phyloP scores from a whole-genome alignment of 164 flowering plant genomes.

The grape (Vitis vinifera) region DNA sequence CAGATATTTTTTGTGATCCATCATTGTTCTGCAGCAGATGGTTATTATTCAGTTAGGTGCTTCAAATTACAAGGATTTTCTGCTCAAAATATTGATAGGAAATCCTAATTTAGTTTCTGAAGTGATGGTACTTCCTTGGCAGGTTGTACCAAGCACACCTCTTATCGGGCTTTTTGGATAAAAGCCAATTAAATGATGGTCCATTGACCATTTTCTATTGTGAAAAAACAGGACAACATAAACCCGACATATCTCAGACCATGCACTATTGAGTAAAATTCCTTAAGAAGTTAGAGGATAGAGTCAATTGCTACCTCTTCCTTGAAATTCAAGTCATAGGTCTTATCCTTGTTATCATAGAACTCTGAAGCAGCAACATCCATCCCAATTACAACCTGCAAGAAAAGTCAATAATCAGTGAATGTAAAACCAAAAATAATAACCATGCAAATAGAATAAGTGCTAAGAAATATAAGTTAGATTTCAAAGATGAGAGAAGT shows the following conservation, averaged over 20 bases:
- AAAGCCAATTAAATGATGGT: too few relatives aligned
- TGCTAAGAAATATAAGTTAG: too few relatives aligned
- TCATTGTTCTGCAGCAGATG: conserved; percentile 59
- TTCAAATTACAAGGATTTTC: too few relatives aligned
- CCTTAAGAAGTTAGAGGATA: background rate
- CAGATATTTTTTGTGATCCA: conserved; percentile 81
- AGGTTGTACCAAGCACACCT: too few relatives aligned
- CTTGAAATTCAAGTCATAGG: conserved; percentile 86
- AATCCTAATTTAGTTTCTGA: too few relatives aligned
- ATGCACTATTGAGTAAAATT: too few relatives aligned
- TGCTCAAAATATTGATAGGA: too few relatives aligned
- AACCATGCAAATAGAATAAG: conserved; percentile 2
- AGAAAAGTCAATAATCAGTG: background rate
- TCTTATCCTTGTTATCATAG: conserved; percentile 55
- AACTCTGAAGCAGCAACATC: conserved; percentile 98
- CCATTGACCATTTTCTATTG: too few relatives aligned
- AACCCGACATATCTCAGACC: too few relatives aligned
- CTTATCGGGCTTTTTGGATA: too few relatives aligned
- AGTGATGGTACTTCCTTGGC: too few relatives aligned
- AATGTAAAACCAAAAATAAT: conserved; percentile 1
- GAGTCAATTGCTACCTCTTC: conserved; percentile 57
- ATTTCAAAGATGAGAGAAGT: background rate
- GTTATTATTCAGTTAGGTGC: background rate
- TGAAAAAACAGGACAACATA: too few relatives aligned
- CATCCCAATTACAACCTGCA: conserved; percentile 93